These are phyloP conservation scores for Mycena sanguinolenta DNA, from an alignment of 768 basidiomycete species.

Conservation along the genomic window DNA sequence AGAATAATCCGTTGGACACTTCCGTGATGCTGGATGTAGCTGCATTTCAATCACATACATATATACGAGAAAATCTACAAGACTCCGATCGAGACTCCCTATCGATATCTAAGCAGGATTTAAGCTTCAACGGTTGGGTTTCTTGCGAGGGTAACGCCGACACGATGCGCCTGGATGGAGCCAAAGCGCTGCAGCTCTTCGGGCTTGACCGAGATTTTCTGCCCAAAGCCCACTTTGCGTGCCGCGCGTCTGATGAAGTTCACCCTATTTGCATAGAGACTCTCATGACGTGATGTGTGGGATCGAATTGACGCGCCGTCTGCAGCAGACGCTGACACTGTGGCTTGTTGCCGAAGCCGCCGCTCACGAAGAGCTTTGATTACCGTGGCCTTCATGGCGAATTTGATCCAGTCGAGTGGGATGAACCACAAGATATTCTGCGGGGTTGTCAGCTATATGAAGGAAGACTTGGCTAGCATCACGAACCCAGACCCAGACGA, in stretches of 20 bases:
- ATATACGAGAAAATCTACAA: neutral
- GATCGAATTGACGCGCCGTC: constrained; percentile 89
- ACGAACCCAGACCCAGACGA: constrained; percentile 96
- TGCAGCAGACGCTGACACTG: constrained; percentile 48
- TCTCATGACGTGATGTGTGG: constrained; percentile 91
- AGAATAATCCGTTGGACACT: no score
- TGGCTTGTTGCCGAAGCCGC: constrained; percentile 56
- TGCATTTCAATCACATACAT: no score
- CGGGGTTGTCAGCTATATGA: constrained; percentile 25
- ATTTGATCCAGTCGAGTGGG: constrained; percentile 96
- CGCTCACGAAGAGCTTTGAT: constrained; percentile 87
- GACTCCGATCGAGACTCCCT: no score
- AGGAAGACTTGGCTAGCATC: neutral
- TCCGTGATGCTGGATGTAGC: no score
- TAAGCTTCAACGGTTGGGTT: constrained; percentile 59
- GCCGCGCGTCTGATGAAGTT: constrained; percentile 91
- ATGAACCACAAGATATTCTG: constrained; percentile 97
- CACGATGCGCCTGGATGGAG: constrained; percentile 83
- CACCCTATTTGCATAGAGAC: constrained; percentile 94
- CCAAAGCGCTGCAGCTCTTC: constrained; percentile 89
- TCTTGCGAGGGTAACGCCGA: constrained; percentile 81
- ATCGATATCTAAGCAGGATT: no score
- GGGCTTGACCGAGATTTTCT: constrained; percentile 81
- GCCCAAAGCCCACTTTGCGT: constrained; percentile 89
- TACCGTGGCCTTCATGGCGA: constrained; percentile 93